Percentiles rank a stretch among this genome's conserved stretches.
phyloP scores from a whole-genome alignment of 768 basidiomycete species.

The Pleurotus ostreatus region DNA sequence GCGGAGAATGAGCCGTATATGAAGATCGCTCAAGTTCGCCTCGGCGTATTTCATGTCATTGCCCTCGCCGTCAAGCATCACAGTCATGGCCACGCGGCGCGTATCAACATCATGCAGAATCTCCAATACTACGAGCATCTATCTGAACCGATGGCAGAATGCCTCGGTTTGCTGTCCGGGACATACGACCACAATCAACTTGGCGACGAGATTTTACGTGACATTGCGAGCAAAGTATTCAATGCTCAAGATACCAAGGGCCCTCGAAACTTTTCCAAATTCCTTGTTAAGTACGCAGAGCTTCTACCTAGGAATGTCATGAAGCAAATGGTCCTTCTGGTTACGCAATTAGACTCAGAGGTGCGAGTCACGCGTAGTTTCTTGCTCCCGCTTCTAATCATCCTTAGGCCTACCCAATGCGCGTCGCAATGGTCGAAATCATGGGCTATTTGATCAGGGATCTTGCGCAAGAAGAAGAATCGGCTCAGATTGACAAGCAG shows the following conservation, averaged over 20 bases:
- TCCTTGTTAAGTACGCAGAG: slow-evolving; percentile 80
- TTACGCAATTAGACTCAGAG: slow-evolving; percentile 89
- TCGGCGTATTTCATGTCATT: slow-evolving; percentile 82
- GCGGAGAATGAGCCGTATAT: slow-evolving; percentile 85
- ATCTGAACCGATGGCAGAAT: slow-evolving; percentile 91
- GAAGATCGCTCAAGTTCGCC: slow-evolving; percentile 69
- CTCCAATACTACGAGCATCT: slow-evolving; percentile 94
- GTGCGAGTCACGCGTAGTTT: slow-evolving; percentile 32
- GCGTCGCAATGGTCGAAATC: slow-evolving; percentile 89
- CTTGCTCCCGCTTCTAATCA: neutral
- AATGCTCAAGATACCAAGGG: slow-evolving; percentile 82
- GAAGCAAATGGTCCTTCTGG: slow-evolving; percentile 85
- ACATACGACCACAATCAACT: slow-evolving; percentile 89
- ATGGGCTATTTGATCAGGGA: slow-evolving; percentile 84
- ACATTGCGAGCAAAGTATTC: slow-evolving; percentile 78
- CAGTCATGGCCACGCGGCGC: slow-evolving; percentile 76
- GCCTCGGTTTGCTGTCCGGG: slow-evolving; percentile 70
- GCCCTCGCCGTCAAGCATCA: slow-evolving; percentile 92
- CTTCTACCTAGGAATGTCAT: slow-evolving; percentile 73
- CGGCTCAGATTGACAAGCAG: slow-evolving; percentile 57
- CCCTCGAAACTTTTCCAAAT: slow-evolving; percentile 79
- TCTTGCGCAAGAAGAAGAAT: slow-evolving; percentile 55
- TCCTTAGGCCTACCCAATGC: slow-evolving; percentile 88
- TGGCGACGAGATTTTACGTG: slow-evolving; percentile 87
- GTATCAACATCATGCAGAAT: slow-evolving; percentile 87